Evolutionary conservation across 169 alveolate genomes (phyloP), one percentile per base, ranked within the genome.

Genomic region (Cyclospora cayetanensis): DNA sequence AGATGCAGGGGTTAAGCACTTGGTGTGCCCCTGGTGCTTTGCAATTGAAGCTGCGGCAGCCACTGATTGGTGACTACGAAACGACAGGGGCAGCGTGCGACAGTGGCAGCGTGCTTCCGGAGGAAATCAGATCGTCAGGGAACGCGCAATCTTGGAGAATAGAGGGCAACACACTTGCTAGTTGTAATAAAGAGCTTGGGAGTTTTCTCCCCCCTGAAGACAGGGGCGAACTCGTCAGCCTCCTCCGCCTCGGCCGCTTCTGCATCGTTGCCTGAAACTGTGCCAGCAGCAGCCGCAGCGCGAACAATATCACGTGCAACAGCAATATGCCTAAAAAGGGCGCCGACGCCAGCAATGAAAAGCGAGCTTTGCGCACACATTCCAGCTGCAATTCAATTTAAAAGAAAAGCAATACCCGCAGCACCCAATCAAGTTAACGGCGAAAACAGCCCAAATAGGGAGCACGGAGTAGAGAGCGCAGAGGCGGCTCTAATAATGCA

Each of bases 111-210:
- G 77, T n/a, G 29, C 35, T 22, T 9, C n/a, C 31, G n/a, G 11
- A 20, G n/a, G 55, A 7, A 46, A 46, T 11, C 55, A 46, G 55
- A 29, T 53, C 25, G 4, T 15, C 15, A 9, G 60, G 15, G 60
- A 9, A 46, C 34, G n/a, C 5, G 29, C 5, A n/a, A 53, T 7
- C 15, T 7, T 4, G 4, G 74, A 60, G 35, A 39, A n/a, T 1
- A 15, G 50, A 68, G 37, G 27, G 27, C 42, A 31, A 3, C 89
- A 9, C 20, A 79, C 89, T 34, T 25, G 72, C 46, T 65, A 34
- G 91, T 85, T 22, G 91, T 85, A n/a, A 85, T 31, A 83, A 85
- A 66, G 53, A 85, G 55, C 72, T 85, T 85, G 41, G 91, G 91
- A 68, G 66, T 42, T 31, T 35, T 43, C 31, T 42, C 76, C 60